Evolutionary conservation across 73 alveolate species (phyloP), one percentile per base, ranked within the genome.

Genomic region (Breviolum minutum): DNA sequence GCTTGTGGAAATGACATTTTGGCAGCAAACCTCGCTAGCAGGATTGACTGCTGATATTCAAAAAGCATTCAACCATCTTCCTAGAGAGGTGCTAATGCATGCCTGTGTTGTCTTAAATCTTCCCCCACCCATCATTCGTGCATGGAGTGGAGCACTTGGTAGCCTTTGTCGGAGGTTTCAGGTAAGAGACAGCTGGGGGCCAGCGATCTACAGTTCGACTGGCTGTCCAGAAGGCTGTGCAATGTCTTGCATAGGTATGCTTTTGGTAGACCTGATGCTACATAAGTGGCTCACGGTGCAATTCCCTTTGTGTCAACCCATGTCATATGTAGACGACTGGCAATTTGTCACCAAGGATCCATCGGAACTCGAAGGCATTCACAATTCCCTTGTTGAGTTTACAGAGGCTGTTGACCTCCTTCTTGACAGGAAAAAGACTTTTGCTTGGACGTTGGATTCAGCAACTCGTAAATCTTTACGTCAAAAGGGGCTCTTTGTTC

Each of bases 221-320:
- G 94, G 94, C 26, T 63, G 22, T 13, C 81, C 94, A 8, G 94
- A 85, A n/a, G 94, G 94, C 5, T 61, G 80, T 40, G 79, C 92
- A 2, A 2, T 83, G 76, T 12, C 61, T 5, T 83, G 92, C 76
- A 24, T 83, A 5, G 92, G 61, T 17, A 83, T 83, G 92, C 48
- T 63, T 7, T 20, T 60, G 7, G 76, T 83, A 5, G 69, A 83
- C 76, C 17, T 22, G 40, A 24, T 63, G 1, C 11, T 83, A 5
- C 74, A 83, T 20, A 5, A 8, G 5, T 54, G 69, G 74, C 4
- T 83, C 24, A 2, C 20, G 2, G 20, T 5, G 16, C 12, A 2
- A 2, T 24, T 8, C 10, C 60, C 74, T 9, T 24, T 60, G 3
- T 11, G n/a, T 2, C 54, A 16, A 6, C 73, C 73, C 48, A 3